Percentiles rank a stretch among this genome's conserved stretches.
Evolutionary conservation across 305 asterid genomes (phyloP).

Genomic region (Fraxinus floribunda): DNA sequence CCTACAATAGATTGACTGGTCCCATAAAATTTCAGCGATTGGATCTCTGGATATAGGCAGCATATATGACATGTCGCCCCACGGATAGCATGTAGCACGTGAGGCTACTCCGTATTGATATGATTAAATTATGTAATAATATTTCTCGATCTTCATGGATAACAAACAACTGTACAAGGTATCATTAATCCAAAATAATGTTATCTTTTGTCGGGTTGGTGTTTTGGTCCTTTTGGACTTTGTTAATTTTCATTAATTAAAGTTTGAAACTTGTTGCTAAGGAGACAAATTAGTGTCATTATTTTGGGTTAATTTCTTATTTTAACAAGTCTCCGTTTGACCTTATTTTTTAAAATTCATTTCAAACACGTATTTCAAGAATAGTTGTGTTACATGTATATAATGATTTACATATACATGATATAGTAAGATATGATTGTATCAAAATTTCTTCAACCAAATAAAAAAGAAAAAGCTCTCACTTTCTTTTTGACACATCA

Average conservation of each 20-base stretch:
- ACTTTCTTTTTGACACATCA: no score
- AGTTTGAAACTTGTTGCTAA: conserved; percentile 33
- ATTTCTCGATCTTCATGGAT: conserved; percentile 9
- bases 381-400: no score
- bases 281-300: background rate
- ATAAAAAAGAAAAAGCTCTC: no score
- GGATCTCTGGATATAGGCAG: background rate
- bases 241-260: conserved; percentile 49
- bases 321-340: background rate
- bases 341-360: no score
- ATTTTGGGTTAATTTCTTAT: no score
- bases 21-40: background rate
- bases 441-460: no score
- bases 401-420: no score
- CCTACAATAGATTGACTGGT: background rate
- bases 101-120: conserved; percentile 27
- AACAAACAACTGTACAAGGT: conserved; percentile 37
- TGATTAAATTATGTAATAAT: background rate
- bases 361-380: no score
- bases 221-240: background rate
- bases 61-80: conserved; percentile 18
- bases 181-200: conserved; percentile 26
- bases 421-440: no score
- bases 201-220: conserved; percentile 24
- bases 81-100: conserved; percentile 44